These are phyloP conservation scores for Saturnispora gosingensis DNA, from an alignment of 805 yeast species.

Conservation along the genomic window DNA sequence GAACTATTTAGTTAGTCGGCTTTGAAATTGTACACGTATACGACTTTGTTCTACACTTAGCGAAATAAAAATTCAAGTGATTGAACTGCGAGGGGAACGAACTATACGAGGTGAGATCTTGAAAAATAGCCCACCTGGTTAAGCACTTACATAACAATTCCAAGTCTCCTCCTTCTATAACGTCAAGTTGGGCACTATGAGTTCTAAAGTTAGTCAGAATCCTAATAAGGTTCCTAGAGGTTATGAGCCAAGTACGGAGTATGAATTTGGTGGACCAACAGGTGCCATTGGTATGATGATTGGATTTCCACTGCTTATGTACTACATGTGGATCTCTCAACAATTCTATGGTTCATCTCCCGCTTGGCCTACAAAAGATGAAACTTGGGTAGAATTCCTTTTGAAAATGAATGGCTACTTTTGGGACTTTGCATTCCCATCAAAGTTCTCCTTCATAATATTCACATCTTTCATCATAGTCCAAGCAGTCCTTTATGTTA, in stretches of 20 bases:
- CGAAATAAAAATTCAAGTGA: background rate
- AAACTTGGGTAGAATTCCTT: conserved; percentile 44
- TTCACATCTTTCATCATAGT: conserved; percentile 60
- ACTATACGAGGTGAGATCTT: background rate
- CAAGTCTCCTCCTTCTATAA: background rate
- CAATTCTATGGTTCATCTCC: conserved; percentile 66
- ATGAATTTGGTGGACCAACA: conserved; percentile 87
- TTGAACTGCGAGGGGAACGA: conserved; percentile 1
- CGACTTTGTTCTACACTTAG: background rate
- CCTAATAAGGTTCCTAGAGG: background rate
- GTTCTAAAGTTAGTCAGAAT: background rate
- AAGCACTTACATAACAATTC: background rate
- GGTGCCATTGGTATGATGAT: conserved; percentile 89
- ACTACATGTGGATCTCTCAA: conserved; percentile 92
- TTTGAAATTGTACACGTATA: no score
- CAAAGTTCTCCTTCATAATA: conserved; percentile 52
- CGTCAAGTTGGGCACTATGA: background rate
- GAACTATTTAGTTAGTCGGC: no score
- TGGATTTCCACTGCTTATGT: conserved; percentile 91
- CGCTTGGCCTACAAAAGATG: conserved; percentile 55
- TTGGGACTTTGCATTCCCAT: conserved; percentile 48
- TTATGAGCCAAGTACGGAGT: conserved; percentile 31
- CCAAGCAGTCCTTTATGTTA: conserved; percentile 69
- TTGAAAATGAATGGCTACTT: conserved; percentile 36
- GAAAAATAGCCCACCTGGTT: background rate